Evolutionary conservation across 1,284 basidiomycete genomes (phyloP), one percentile per base, ranked within the genome.

Genomic region (Taiwanofungus camphoratus): DNA sequence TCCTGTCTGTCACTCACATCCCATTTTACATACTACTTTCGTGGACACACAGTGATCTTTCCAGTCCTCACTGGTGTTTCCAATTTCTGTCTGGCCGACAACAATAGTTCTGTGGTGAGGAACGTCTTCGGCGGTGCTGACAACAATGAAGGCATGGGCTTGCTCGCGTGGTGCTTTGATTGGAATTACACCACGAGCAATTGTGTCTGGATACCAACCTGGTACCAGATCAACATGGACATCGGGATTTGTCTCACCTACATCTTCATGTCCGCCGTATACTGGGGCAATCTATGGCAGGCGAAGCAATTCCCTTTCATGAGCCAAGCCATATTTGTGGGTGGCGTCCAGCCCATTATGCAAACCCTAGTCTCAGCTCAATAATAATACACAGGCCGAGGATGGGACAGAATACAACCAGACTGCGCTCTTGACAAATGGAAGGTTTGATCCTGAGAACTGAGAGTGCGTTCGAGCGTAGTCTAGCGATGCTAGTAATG

Each of bases 41-140:
- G 6, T 15, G n/a, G n/a, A n/a, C n/a, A n/a, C n/a, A 2, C 49
- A 53, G 60, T 58, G 59, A 62, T 62, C 24, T 62, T 62, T 57
- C 60, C 60, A 6, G 45, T 66, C 4, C 62, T 75, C 21, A 75
- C 71, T 0, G 75, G 74, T 5, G 50, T 77, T 24, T 76, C 62
- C 2, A 69, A 84, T 31, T 73, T 82, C 57, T 84, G 82, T 50
- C 62, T 83, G 12, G 80, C 77, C 7, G 67, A 72, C 46, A 78
- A 68, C 41, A 60, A 64, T 21, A 73, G 60, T 15, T 51, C 65
- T 1, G 59, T 70, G 19, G 71, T 81, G 53, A 73, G 77, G 1
- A 70, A 71, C 24, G 57, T 83, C 3, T 82, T 83, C 42, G 79
- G 79, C 33, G 77, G 79, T 20, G 74, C 68, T 2, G 74, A 74